These are phyloP conservation scores for Plasmodium adleri DNA, from an alignment of 169 alveolate species.

Conservation along the genomic window DNA sequence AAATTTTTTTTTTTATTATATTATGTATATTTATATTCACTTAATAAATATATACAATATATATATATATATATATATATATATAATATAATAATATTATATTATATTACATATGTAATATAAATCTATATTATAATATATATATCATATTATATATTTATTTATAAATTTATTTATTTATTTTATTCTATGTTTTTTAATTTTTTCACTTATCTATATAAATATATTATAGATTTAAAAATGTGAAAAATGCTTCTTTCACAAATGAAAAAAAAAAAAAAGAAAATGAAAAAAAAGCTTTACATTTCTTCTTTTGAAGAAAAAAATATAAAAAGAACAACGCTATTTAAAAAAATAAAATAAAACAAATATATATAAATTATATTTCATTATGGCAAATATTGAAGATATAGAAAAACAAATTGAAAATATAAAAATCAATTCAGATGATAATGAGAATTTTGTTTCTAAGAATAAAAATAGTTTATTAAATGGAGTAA, in stretches of 20 bases:
- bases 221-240: neutral
- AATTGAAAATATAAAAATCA: slow-evolving; percentile 9
- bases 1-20: no score
- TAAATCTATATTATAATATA: no score
- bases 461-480: neutral
- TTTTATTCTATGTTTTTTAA: no score
- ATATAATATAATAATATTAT: no score
- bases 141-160: no score
- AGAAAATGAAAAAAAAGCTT: neutral
- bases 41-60: no score
- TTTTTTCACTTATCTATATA: no score
- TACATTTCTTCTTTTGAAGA: neutral
- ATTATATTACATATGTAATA: no score
- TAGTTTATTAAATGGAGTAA: neutral
- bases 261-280: slow-evolving; percentile 3
- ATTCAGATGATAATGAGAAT: neutral
- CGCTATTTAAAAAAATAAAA: neutral
- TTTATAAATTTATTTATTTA: no score
- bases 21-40: no score
- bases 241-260: slow-evolving; percentile 15
- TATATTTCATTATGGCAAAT: neutral
- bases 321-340: neutral
- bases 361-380: neutral
- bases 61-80: no score
- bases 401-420: slow-evolving; percentile 1